Conservation (phyloP, 106 monocot genomes). For the Dendrobium chrysotoxum region DNA sequence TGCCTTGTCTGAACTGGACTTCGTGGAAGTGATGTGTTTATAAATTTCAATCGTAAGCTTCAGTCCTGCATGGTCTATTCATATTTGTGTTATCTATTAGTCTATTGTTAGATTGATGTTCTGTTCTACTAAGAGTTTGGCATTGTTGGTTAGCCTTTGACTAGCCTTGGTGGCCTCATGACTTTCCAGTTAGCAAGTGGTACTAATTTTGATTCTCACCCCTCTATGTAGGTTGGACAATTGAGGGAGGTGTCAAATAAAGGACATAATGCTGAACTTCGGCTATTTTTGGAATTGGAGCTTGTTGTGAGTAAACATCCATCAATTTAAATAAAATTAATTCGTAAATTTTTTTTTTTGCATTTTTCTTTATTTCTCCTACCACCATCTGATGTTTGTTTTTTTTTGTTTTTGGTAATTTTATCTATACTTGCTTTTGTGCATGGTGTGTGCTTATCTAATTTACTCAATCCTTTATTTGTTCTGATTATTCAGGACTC, state of each 20-base stretch:
- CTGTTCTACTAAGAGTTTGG: background rate
- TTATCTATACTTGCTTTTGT: background rate
- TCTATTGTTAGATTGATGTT: background rate
- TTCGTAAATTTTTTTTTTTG: background rate
- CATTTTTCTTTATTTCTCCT: background rate
- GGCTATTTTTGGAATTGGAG: constrained; percentile 90
- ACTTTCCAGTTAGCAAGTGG: background rate
- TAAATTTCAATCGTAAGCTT: background rate
- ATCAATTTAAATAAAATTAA: background rate
- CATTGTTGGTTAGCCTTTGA: background rate
- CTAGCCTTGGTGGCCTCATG: background rate
- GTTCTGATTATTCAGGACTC: constrained; percentile 44
- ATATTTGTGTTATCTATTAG: background rate
- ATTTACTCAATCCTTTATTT: background rate
- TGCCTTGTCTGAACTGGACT: background rate
- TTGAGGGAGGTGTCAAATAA: constrained; percentile 92
- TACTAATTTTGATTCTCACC: background rate
- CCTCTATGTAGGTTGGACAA: constrained; percentile 66
- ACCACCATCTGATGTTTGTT: background rate
- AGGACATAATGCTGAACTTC: constrained; percentile 86
- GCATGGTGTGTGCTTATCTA: background rate
- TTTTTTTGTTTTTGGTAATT: background rate
- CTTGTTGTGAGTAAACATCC: constrained; percentile 23
- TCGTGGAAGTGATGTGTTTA: background rate
- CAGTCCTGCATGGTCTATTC: background rate